phyloP scores from a whole-genome alignment of 2,329 filamentous ascomycete species.

The Pyrenophora seminiperda region DNA sequence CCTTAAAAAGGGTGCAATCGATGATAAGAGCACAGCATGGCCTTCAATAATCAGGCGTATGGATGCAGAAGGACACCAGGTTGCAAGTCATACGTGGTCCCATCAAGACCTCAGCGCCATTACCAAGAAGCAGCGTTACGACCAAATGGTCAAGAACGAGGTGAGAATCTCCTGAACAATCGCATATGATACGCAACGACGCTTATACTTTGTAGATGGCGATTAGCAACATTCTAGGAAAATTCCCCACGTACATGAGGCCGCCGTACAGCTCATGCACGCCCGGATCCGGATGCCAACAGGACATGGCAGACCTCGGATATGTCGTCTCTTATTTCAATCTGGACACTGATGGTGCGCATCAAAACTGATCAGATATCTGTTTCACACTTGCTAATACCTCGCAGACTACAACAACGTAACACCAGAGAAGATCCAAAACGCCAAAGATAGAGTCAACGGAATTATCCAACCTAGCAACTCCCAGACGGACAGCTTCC shows the following conservation, averaged over 20 bases:
- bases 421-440: constrained; percentile 38
- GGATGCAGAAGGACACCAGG: constrained; percentile 61
- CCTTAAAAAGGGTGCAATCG: constrained; percentile 61
- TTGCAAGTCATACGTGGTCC: constrained; percentile 64
- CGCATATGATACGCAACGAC: background rate
- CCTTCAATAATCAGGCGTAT: constrained; percentile 60
- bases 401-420: constrained; percentile 39
- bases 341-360: constrained; percentile 57
- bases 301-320: constrained; percentile 52
- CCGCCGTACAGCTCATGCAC: constrained; percentile 56
- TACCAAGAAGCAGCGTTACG: constrained; percentile 50
- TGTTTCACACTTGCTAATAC: constrained; percentile 40
- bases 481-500: constrained; percentile 42
- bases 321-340: constrained; percentile 67
- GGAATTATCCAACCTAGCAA: constrained; percentile 46
- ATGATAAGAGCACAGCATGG: constrained; percentile 52
- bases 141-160: constrained; percentile 59
- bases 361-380: background rate
- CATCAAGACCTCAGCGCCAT: constrained; percentile 57
- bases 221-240: constrained; percentile 58
- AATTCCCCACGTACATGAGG: constrained; percentile 61
- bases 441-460: constrained; percentile 48
- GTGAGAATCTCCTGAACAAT: background rate
- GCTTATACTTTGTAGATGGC: constrained; percentile 48
- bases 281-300: constrained; percentile 42